These are phyloP conservation scores for Parietaria judaica DNA, from an alignment of 306 rosid genomes.

Conservation along the genomic window DNA sequence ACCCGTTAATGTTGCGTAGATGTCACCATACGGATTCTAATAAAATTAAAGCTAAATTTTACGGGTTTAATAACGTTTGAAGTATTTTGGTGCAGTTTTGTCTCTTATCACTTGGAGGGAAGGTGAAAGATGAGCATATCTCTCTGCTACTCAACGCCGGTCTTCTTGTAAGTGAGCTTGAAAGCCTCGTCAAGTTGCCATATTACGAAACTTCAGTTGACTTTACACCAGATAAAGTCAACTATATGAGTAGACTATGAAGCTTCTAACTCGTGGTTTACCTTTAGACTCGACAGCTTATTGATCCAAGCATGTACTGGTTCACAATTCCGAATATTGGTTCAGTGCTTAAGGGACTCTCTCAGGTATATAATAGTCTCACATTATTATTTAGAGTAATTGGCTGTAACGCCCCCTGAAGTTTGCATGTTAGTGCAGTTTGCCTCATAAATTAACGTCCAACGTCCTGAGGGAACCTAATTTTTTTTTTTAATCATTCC, in stretches of 20 bases:
- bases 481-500: too few relatives aligned
- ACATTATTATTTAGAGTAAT: neutral
- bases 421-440: too few relatives aligned
- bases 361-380: slow-evolving; percentile 53
- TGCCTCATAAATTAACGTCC: too few relatives aligned
- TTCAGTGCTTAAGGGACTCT: slow-evolving; percentile 67
- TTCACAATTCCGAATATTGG: slow-evolving; percentile 85
- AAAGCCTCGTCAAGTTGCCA: slow-evolving; percentile 5
- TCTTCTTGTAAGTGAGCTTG: slow-evolving; percentile 58
- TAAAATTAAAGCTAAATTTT: too few relatives aligned
- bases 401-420: too few relatives aligned
- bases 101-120: slow-evolving; percentile 84
- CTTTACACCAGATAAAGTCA: neutral
- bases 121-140: slow-evolving; percentile 73
- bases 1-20: too few relatives aligned
- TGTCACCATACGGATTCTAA: too few relatives aligned
- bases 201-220: neutral
- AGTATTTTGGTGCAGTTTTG: slow-evolving; percentile 42
- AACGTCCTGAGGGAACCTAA: too few relatives aligned
- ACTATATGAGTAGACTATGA: neutral
- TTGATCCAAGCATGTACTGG: slow-evolving; percentile 82
- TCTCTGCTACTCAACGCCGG: slow-evolving; percentile 80
- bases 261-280: slow-evolving; percentile 18
- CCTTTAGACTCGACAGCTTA: slow-evolving; percentile 67
- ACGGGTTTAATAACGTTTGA: neutral